Evolutionary conservation across 2,329 filamentous ascomycete species (phyloP), one percentile per base, ranked within the genome.

Genomic region (Fusarium keratoplasticum): DNA sequence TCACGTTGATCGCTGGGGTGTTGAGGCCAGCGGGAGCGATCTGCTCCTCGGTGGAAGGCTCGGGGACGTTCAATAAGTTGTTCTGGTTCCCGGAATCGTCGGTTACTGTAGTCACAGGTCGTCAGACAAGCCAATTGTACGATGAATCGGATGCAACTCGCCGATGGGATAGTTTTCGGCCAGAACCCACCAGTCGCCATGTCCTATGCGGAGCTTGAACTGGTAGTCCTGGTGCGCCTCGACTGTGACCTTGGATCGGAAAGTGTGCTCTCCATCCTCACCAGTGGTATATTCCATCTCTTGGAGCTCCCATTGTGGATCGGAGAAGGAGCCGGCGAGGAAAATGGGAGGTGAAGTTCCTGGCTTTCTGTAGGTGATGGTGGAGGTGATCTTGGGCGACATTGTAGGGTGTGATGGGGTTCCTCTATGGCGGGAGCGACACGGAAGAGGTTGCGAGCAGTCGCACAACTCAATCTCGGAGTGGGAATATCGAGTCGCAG

Each of bases 181-280:
- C 54, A 94, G 81, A 27, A 91, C 85, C 92, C 92, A 94, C 89
- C 91, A 93, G 72, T 93, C 88, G 57, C 89, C 89, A 22, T 86
- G 80, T 11, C 92, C 92, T 38, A 93, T 84, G 33, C 92, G 88
- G 75, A 95, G 93, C 82, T 94, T 95, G 87, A 95, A 95, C 77
- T 93, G 90, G 73, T 94, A 89, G 66, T 89, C 87, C 55, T 89
- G 87, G 25, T 88, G 88, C 25, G 88, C 84, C 20, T 89, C 84
- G 9, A 89, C 85, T 38, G 86, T 80, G 52, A 94, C 85, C 1
- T 86, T 82, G 67, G 89, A 89, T 50, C 82, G 85, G 79, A 93
- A 95, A 14, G 87, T 79, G 67, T 89, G 83, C 63, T 91, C 84
- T n/a, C 87, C 88, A 38, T 87, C 83, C 5, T 86, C 82, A 11